Conservation (phyloP, 2,329 filamentous ascomycete genomes). For the Colletotrichum eleusines region DNA sequence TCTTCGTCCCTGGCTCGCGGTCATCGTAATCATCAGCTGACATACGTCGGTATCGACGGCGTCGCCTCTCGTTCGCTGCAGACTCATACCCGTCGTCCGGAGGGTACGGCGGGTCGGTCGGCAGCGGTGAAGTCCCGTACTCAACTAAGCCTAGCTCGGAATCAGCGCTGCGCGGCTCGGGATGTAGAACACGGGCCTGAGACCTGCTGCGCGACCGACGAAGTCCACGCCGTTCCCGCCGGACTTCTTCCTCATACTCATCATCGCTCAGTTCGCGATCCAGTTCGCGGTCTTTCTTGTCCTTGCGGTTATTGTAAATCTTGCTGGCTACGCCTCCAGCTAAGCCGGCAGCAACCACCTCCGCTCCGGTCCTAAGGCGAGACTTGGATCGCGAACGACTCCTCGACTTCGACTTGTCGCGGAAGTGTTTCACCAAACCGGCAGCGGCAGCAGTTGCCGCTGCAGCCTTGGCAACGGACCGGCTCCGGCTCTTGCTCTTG, state of each 20-base stretch:
- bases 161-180: constrained; percentile 67
- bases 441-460: constrained; percentile 69
- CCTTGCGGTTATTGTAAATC: constrained; percentile 70
- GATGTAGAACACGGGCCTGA: constrained; percentile 62
- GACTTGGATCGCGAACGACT: constrained; percentile 60
- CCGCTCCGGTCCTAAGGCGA: constrained; percentile 65
- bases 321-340: constrained; percentile 72
- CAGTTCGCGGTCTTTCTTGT: constrained; percentile 66
- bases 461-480: constrained; percentile 68
- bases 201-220: constrained; percentile 62
- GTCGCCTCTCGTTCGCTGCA: constrained; percentile 59
- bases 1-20: constrained; percentile 56
- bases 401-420: constrained; percentile 54
- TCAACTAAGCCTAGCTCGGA: constrained; percentile 77
- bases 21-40: constrained; percentile 50
- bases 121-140: constrained; percentile 71
- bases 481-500: constrained; percentile 56
- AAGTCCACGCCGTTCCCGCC: constrained; percentile 38
- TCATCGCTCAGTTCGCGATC: constrained; percentile 52
- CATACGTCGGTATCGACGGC: constrained; percentile 53
- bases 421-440: constrained; percentile 69
- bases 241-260: constrained; percentile 44
- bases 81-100: constrained; percentile 59
- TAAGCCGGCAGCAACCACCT: constrained; percentile 71
- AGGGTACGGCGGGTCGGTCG: constrained; percentile 53